Percentiles rank a stretch among this genome's conserved stretches.
These are phyloP conservation scores for Raphanus hybrid DNA, from an alignment of 441 rosid genomes.

Conservation along the genomic window DNA sequence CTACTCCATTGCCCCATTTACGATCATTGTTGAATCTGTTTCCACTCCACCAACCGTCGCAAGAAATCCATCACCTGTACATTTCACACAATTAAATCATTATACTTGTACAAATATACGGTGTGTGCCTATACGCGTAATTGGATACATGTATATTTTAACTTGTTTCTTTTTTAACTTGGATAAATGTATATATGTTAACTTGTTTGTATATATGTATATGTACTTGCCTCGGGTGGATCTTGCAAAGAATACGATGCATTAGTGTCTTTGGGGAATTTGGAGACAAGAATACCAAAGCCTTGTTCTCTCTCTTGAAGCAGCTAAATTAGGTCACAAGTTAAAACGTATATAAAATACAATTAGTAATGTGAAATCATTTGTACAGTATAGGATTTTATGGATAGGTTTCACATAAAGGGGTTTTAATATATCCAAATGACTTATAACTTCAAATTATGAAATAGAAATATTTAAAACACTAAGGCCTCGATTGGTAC, in stretches of 20 bases:
- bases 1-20: constrained; percentile 6
- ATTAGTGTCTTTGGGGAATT: constrained; percentile 73
- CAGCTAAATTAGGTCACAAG: constrained; percentile 45
- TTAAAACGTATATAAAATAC: constrained; percentile 23
- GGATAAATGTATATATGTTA: too few relatives aligned
- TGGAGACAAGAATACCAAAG: constrained; percentile 82
- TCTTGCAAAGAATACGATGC: constrained; percentile 84
- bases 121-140: too few relatives aligned
- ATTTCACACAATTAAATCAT: not conserved
- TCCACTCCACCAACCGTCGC: constrained; percentile 73
- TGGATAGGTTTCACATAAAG: not conserved
- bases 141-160: too few relatives aligned
- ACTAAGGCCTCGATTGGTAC: too few relatives aligned
- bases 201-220: not conserved
- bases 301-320: constrained; percentile 81
- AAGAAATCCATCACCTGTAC: constrained; percentile 61
- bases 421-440: not conserved
- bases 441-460: not conserved
- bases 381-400: not conserved
- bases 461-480: not conserved
- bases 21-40: constrained; percentile 41
- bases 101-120: not conserved
- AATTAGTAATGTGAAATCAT: not conserved
- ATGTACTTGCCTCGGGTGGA: constrained; percentile 63
- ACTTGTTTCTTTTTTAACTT: too few relatives aligned